A percentile compares a stretch with the other conserved stretches of the same genome.
Conservation (phyloP, 2,329 filamentous ascomycete genomes). For the Huntiella savannae region DNA sequence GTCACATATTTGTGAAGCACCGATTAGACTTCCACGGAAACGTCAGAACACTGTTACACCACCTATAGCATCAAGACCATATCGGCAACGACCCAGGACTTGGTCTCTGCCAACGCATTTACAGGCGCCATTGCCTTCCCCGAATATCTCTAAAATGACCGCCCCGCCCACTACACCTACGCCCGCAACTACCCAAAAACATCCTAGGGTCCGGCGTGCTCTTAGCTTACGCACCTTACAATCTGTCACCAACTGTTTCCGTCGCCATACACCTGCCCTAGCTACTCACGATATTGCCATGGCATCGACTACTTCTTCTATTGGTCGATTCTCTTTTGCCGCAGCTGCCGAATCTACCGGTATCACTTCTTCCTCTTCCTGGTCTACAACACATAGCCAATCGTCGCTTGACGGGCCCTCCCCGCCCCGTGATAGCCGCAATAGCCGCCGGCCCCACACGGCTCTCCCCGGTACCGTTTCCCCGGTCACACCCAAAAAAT, state of each 20-base stretch:
- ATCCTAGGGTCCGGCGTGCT: not conserved
- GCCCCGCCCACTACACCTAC: not conserved
- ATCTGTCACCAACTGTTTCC: slow-evolving; percentile 8
- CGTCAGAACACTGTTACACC: too few species aligned
- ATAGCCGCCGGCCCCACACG: too few species aligned
- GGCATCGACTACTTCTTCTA: slow-evolving; percentile 3
- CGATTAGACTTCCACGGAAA: too few species aligned
- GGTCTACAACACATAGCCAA: not conserved
- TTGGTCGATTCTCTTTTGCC: slow-evolving; percentile 8
- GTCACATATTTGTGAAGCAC: slow-evolving; percentile 4
- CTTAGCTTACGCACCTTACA: slow-evolving; percentile 6
- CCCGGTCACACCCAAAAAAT: not conserved
- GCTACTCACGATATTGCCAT: slow-evolving; percentile 5
- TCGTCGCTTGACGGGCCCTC: slow-evolving; percentile 2
- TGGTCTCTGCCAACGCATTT: too few species aligned
- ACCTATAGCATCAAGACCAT: too few species aligned
- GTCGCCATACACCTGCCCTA: slow-evolving; percentile 7
- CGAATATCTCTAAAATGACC: not conserved
- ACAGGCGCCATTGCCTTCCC: not conserved
- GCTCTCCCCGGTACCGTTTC: not conserved
- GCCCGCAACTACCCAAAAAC: not conserved
- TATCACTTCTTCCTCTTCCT: not conserved
- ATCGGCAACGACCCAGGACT: too few species aligned
- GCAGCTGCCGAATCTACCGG: not conserved
- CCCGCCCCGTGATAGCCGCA: slow-evolving; percentile 2